Conservation (phyloP, 345 rosid genomes). For the Durio zibethinus region DNA sequence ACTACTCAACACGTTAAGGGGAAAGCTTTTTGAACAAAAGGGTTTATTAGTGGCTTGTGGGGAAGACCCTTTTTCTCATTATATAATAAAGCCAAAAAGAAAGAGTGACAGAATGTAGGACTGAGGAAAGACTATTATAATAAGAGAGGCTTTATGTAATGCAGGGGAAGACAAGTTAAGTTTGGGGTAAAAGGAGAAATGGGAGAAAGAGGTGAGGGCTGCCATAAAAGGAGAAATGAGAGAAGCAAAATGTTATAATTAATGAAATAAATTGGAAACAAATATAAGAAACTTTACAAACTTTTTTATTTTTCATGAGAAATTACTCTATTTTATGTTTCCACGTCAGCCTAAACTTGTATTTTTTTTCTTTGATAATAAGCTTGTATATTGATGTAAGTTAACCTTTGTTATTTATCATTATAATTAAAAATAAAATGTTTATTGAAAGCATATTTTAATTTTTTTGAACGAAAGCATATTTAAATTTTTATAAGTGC, state of each 20-base stretch:
- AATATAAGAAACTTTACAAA: background rate
- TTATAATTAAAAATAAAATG: too few relatives aligned
- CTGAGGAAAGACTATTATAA: conserved; percentile 17
- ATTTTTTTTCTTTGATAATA: too few relatives aligned
- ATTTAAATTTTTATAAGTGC: background rate
- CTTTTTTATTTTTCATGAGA: background rate
- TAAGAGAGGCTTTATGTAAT: conserved; percentile 36
- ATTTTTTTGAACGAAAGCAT: background rate
- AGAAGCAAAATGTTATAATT: background rate
- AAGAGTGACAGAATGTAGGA: conserved; percentile 8
- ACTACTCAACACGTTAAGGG: conserved; percentile 26
- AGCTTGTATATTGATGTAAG: background rate
- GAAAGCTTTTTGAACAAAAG: conserved; percentile 25
- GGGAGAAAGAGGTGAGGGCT: background rate
- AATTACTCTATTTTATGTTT: background rate
- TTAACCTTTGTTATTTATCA: background rate
- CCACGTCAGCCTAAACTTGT: background rate
- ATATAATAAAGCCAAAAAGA: conserved; percentile 17
- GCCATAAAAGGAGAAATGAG: background rate
- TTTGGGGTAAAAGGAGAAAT: conserved; percentile 34
- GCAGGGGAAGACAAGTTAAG: conserved; percentile 23
- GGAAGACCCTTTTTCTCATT: conserved; percentile 18
- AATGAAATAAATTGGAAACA: conserved; percentile 8
- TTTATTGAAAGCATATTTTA: background rate
- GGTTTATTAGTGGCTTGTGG: conserved; percentile 26